phyloP scores from a whole-genome alignment of 2,329 filamentous ascomycete species.

The Pseudocercospora crystallina region DNA sequence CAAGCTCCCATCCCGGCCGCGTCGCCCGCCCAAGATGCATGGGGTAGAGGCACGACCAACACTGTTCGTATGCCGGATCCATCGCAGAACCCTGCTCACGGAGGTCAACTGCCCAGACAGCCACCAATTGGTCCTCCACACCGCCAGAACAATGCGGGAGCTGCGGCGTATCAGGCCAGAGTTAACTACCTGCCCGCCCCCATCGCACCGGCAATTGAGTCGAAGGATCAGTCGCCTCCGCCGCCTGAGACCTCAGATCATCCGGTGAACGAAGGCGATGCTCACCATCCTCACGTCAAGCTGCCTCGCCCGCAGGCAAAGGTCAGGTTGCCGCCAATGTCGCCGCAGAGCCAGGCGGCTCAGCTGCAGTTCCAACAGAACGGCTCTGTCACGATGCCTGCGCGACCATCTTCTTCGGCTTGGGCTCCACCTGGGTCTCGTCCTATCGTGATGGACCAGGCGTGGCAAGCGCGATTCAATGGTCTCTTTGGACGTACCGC shows the following conservation, averaged over 20 bases:
- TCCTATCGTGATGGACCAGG: conserved; percentile 48
- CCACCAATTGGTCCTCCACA: conserved; percentile 31
- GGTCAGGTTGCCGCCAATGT: conserved; percentile 73
- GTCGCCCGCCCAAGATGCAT: conserved; percentile 25
- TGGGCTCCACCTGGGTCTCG: conserved; percentile 42
- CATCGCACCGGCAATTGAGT: conserved; percentile 24
- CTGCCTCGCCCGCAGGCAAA: conserved; percentile 70
- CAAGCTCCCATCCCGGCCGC: conserved; percentile 28
- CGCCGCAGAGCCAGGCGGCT: conserved; percentile 40
- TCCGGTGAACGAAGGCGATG: conserved; percentile 69
- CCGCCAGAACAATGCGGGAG: conserved; percentile 11
- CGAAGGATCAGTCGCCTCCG: conserved; percentile 48
- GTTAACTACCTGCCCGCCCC: conserved; percentile 24
- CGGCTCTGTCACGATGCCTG: conserved; percentile 43
- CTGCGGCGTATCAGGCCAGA: conserved; percentile 23
- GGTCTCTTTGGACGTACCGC: conserved; percentile 66
- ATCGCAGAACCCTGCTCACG: conserved; percentile 32
- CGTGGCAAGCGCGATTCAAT: conserved; percentile 85
- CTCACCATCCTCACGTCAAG: conserved; percentile 64
- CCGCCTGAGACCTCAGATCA: conserved; percentile 73
- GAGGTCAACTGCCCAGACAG: conserved; percentile 23
- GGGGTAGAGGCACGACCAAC: conserved; percentile 24
- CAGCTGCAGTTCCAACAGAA: conserved; percentile 37
- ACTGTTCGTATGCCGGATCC: conserved; percentile 36
- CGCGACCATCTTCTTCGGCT: conserved; percentile 39